Percentiles rank a stretch among this genome's conserved stretches.
These are phyloP conservation scores for Phoenix roebelenii DNA, from an alignment of 176 grass and related monocot species.

Conservation along the genomic window DNA sequence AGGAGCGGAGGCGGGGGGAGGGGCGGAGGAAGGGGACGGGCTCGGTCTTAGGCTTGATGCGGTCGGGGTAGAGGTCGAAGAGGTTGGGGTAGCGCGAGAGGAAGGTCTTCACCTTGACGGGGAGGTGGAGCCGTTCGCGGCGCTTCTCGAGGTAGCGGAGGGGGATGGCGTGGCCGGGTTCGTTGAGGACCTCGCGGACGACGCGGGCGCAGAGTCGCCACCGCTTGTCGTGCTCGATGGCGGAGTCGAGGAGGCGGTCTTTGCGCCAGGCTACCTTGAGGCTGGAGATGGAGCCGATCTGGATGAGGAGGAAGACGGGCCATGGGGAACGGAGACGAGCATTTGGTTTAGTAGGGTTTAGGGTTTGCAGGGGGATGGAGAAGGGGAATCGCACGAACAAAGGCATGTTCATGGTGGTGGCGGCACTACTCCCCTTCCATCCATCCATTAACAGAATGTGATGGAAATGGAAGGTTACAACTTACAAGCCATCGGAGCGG, in stretches of 20 bases:
- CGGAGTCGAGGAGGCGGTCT: constrained; percentile 46
- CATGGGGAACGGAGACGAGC: too few relatives aligned
- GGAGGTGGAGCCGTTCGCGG: constrained; percentile 48
- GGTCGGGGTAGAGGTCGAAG: constrained; percentile 43
- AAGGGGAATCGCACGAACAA: too few relatives aligned
- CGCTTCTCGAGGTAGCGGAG: constrained; percentile 72
- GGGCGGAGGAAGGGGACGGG: constrained; percentile 46
- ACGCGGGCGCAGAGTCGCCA: constrained; percentile 37
- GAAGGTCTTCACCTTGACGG: constrained; percentile 48
- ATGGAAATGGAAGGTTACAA: too few relatives aligned
- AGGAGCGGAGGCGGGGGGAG: constrained; percentile 40
- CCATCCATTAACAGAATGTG: too few relatives aligned
- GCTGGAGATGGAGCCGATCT: not conserved
- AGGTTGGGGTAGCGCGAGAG: constrained; percentile 64
- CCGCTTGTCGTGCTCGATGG: constrained; percentile 34
- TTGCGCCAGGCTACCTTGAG: constrained; percentile 68
- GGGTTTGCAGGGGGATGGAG: too few relatives aligned
- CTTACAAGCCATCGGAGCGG: too few relatives aligned
- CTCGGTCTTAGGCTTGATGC: constrained; percentile 24
- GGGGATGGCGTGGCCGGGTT: constrained; percentile 40
- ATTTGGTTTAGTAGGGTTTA: too few relatives aligned
- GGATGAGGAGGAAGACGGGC: too few relatives aligned
- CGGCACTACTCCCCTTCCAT: accelerated
- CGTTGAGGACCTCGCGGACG: constrained; percentile 71
- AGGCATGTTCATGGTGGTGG: too few relatives aligned